A percentile compares a stretch with the other conserved stretches of the same genome.
These are phyloP conservation scores for Serendipita vermifera DNA, from an alignment of 768 basidiomycete species.

Conservation along the genomic window DNA sequence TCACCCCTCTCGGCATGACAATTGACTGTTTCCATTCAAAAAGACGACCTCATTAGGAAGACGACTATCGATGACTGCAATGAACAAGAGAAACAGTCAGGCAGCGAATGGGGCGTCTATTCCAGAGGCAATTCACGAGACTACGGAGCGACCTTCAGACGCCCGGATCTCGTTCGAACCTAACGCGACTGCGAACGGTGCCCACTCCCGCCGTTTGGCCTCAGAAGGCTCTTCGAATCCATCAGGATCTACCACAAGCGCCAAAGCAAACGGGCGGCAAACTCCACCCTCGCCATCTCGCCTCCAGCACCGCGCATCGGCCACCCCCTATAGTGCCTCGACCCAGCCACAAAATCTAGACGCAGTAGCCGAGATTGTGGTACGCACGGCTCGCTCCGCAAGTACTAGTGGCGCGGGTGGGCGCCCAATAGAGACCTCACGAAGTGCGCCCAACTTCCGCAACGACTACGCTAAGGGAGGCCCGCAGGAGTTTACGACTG, in stretches of 20 bases:
- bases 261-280: background rate
- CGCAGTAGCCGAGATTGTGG: constrained; percentile 56
- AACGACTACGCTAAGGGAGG: background rate
- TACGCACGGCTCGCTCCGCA: constrained; percentile 1
- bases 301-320: background rate
- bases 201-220: too few relatives aligned
- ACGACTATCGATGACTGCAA: background rate
- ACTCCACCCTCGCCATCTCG: background rate
- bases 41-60: constrained; percentile 8
- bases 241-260: background rate
- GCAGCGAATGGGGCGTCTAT: background rate
- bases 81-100: constrained; percentile 4
- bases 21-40: background rate
- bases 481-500: background rate
- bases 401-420: background rate
- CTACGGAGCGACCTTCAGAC: background rate
- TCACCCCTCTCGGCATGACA: background rate
- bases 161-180: too few relatives aligned
- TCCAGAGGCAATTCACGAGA: background rate
- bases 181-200: too few relatives aligned
- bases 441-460: constrained; percentile 10
- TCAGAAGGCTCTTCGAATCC: background rate
- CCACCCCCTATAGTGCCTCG: constrained; percentile 27
- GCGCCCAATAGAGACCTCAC: background rate
- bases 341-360: constrained; percentile 56